These are phyloP conservation scores for Epichloe hybrida DNA, from an alignment of 2,329 filamentous ascomycete species.

Conservation along the genomic window DNA sequence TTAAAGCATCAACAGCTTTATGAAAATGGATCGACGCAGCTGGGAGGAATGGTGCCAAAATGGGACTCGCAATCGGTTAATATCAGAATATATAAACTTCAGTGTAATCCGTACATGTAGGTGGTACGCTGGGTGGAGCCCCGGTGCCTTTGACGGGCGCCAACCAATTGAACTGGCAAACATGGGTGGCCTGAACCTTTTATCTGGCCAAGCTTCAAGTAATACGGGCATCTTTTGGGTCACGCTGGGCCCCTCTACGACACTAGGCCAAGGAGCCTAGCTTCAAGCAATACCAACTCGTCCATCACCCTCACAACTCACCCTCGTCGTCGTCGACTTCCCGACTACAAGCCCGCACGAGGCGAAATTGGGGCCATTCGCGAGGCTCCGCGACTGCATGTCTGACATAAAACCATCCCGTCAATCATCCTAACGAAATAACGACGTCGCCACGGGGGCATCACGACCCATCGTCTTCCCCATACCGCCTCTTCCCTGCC, in stretches of 20 bases:
- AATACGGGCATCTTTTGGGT: not conserved
- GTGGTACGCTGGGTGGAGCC: not conserved
- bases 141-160: not conserved
- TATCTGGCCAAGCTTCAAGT: not conserved
- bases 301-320: not conserved
- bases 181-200: not conserved
- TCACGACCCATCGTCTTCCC: not conserved
- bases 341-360: not conserved
- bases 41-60: too few species aligned
- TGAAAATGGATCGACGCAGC: too few species aligned
- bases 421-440: not conserved
- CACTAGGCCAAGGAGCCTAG: not conserved
- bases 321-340: not conserved
- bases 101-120: too few species aligned
- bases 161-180: not conserved
- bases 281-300: not conserved
- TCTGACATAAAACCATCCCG: not conserved
- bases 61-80: not conserved
- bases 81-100: too few species aligned
- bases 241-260: not conserved
- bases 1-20: too few species aligned
- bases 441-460: not conserved
- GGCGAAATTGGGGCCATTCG: not conserved
- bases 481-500: constrained; percentile 10
- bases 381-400: not conserved